Percentiles rank a stretch among this genome's conserved stretches.
Evolutionary conservation across 306 rosid species (phyloP).

Genomic region (Dryas drummondii): DNA sequence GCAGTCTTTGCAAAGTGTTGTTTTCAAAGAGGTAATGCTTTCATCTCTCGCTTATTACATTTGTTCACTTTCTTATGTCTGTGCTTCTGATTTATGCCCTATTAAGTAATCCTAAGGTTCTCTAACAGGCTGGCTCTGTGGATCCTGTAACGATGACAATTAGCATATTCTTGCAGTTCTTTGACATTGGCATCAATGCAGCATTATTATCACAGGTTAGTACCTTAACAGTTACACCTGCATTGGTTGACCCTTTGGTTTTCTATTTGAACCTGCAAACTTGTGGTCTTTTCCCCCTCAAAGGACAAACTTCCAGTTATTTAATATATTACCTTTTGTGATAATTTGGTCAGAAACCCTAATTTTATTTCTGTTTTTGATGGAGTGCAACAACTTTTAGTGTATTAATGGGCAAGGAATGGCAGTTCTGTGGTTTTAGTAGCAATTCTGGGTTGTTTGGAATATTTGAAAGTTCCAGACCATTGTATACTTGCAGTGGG

Average conservation of each 20-base stretch:
- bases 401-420: background rate
- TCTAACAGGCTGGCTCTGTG: slow-evolving; percentile 87
- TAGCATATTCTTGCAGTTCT: slow-evolving; percentile 85
- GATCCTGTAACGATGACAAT: slow-evolving; percentile 93
- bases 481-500: background rate
- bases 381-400: background rate
- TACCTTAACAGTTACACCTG: slow-evolving; percentile 4
- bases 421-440: background rate
- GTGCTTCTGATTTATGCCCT: background rate
- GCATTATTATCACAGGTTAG: slow-evolving; percentile 91
- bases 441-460: background rate
- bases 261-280: background rate
- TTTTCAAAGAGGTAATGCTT: slow-evolving; percentile 84
- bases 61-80: slow-evolving; percentile 1
- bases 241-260: background rate
- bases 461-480: background rate
- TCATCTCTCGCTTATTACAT: slow-evolving; percentile 11
- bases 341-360: background rate
- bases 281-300: background rate
- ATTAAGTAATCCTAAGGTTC: slow-evolving; percentile 21
- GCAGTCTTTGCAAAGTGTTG: slow-evolving; percentile 99
- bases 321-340: background rate
- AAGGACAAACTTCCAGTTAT: background rate
- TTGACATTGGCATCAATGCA: slow-evolving; percentile 96
- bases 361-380: slow-evolving; percentile 1